Percentiles rank a stretch among this genome's conserved stretches.
phyloP scores from a whole-genome alignment of 495 filamentous ascomycete species.

The Penicillium egyptiacum region DNA sequence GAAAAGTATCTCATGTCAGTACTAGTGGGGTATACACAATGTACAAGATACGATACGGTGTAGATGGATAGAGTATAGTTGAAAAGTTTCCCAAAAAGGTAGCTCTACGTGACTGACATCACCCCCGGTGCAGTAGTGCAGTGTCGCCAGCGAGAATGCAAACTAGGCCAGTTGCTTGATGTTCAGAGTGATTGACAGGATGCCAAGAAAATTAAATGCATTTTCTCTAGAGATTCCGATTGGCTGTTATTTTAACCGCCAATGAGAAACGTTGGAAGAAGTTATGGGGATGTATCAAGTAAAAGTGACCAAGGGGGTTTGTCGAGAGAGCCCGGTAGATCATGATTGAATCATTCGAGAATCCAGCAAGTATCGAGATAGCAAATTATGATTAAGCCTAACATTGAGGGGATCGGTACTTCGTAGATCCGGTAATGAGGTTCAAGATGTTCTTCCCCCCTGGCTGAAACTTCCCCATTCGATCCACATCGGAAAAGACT shows the following conservation, averaged over 20 bases:
- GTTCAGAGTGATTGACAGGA: neutral
- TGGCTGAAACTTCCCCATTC: neutral
- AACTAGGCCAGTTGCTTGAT: neutral
- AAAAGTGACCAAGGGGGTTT: neutral
- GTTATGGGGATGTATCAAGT: neutral
- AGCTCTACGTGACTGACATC: neutral
- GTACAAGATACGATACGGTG: neutral
- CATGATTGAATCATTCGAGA: neutral
- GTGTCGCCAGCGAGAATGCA: neutral
- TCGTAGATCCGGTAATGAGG: neutral
- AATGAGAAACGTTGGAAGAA: conserved; percentile 1
- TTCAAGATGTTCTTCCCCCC: neutral
- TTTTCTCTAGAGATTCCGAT: neutral
- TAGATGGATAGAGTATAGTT: neutral
- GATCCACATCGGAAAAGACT: conserved; percentile 1
- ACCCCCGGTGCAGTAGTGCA: neutral
- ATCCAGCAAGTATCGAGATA: neutral
- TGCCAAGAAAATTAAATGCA: neutral
- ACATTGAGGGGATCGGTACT: neutral
- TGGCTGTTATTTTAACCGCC: conserved; percentile 2
- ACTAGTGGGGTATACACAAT: neutral
- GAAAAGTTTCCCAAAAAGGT: neutral
- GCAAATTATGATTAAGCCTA: neutral
- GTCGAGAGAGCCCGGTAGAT: neutral
- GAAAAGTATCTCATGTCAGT: neutral